These are phyloP conservation scores for Tetradesmus lagerheimii DNA, from an alignment of 139 green algal species.

Conservation along the genomic window DNA sequence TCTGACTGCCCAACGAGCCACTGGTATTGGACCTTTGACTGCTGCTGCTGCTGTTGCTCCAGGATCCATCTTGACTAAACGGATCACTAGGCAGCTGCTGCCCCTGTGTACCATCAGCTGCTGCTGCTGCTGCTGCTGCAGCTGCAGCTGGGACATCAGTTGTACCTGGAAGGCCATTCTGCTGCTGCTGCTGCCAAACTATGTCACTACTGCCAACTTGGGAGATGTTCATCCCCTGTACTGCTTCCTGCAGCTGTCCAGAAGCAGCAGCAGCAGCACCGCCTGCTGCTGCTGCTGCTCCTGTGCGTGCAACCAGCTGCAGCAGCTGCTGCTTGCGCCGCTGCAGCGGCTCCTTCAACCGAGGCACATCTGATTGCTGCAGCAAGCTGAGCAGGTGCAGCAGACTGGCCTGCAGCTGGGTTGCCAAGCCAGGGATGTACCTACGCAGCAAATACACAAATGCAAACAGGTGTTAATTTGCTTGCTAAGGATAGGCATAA, in stretches of 20 bases:
- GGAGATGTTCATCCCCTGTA: neutral
- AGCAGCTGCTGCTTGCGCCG: conserved; percentile 10
- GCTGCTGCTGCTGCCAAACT: neutral
- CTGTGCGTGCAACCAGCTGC: neutral
- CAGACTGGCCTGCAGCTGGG: conserved; percentile 42
- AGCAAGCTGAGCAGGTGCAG: conserved; percentile 53
- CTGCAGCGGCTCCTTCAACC: conserved; percentile 21
- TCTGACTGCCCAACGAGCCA: neutral
- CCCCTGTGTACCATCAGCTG: neutral
- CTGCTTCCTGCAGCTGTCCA: conserved; percentile 2
- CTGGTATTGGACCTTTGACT: neutral
- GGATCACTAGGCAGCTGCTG: conserved; percentile 11
- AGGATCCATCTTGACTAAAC: neutral
- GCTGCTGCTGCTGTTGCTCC: neutral
- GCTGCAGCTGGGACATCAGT: neutral
- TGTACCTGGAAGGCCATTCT: neutral
- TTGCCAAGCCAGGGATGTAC: conserved; percentile 39
- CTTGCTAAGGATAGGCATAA: neutral
- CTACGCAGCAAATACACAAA: neutral
- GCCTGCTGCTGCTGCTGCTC: neutral
- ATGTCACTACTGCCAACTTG: neutral
- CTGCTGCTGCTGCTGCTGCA: neutral
- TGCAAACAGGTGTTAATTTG: neutral
- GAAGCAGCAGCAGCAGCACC: neutral
- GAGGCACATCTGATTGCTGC: conserved; percentile 19